Evolutionary conservation across 1,284 basidiomycete species (phyloP).

Genomic region (Microbotryomycetes sp.): DNA sequence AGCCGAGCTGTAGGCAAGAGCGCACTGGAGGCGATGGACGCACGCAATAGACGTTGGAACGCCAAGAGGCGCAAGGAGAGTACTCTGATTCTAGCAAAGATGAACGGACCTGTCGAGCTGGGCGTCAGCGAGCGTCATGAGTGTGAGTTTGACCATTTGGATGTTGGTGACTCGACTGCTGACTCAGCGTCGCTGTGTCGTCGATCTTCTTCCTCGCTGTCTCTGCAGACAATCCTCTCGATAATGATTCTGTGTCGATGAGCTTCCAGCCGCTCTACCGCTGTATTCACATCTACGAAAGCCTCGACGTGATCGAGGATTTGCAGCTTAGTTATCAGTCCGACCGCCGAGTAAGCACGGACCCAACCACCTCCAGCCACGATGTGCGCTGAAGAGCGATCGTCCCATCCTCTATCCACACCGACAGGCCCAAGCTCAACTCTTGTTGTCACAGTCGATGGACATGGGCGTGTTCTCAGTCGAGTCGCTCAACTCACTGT

Average conservation of each 20-base stretch:
- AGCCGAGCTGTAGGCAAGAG: slow-evolving; percentile 78
- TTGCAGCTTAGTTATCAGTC: slow-evolving; percentile 89
- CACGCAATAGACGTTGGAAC: slow-evolving; percentile 76
- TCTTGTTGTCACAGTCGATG: slow-evolving; percentile 71
- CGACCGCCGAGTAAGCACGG: slow-evolving; percentile 70
- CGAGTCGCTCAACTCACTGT: slow-evolving; percentile 52
- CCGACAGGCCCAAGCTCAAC: slow-evolving; percentile 84
- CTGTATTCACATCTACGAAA: slow-evolving; percentile 94
- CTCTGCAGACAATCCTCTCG: slow-evolving; percentile 71
- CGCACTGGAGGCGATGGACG: slow-evolving; percentile 85
- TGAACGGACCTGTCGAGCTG: slow-evolving; percentile 90
- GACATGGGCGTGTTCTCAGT: slow-evolving; percentile 50
- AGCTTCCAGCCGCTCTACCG: slow-evolving; percentile 95
- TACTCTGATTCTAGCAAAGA: slow-evolving; percentile 59
- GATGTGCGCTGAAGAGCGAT: slow-evolving; percentile 20
- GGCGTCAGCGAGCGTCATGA: slow-evolving; percentile 92
- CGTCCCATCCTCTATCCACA: background rate
- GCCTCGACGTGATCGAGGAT: slow-evolving; percentile 80
- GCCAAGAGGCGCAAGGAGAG: slow-evolving; percentile 46
- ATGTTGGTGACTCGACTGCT: slow-evolving; percentile 6
- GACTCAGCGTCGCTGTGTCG: background rate
- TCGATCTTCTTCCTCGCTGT: background rate
- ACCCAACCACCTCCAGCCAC: slow-evolving; percentile 1
- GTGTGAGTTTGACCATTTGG: slow-evolving; percentile 53
- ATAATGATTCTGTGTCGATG: slow-evolving; percentile 79